These are phyloP conservation scores for Senna tora DNA, from an alignment of 306 rosid species.

Conservation along the genomic window DNA sequence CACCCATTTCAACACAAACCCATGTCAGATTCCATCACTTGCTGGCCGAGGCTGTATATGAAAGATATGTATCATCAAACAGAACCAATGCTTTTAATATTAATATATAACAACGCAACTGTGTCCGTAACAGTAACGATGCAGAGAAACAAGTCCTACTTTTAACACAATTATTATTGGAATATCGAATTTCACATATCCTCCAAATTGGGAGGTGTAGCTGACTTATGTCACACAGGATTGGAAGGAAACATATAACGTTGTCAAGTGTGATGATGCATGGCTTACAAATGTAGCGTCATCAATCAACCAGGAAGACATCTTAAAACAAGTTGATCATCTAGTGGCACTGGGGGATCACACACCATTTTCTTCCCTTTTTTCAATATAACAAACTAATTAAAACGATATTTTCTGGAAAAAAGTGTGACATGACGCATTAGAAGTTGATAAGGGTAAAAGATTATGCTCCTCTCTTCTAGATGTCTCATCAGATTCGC, in stretches of 20 bases:
- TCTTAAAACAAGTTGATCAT: slow-evolving; percentile 50
- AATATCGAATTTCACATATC: slow-evolving; percentile 51
- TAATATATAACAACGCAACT: slow-evolving; percentile 1
- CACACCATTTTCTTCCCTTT: slow-evolving; percentile 2
- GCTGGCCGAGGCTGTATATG: slow-evolving; percentile 34
- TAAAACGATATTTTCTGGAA: slow-evolving; percentile 20
- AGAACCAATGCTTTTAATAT: slow-evolving; percentile 39
- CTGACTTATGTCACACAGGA: not conserved
- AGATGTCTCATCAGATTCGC: slow-evolving; percentile 64
- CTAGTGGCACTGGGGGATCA: slow-evolving; percentile 61
- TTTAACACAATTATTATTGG: not conserved
- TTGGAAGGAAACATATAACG: slow-evolving; percentile 30
- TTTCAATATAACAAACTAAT: slow-evolving; percentile 30
- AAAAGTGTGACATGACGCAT: slow-evolving; percentile 46
- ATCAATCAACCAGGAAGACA: slow-evolving; percentile 43
- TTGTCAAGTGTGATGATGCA: slow-evolving; percentile 21
- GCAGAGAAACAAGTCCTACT: not conserved
- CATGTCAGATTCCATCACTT: slow-evolving; percentile 54
- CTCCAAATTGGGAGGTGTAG: slow-evolving; percentile 39
- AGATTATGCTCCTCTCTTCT: slow-evolving; percentile 64
- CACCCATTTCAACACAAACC: slow-evolving; percentile 38
- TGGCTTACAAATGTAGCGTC: slow-evolving; percentile 43
- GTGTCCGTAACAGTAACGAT: not conserved
- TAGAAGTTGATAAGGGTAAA: slow-evolving; percentile 43
- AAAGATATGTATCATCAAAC: slow-evolving; percentile 45